These are phyloP conservation scores for Trichosporon sp. DNA, from an alignment of 1,284 basidiomycete genomes.

Conservation along the genomic window DNA sequence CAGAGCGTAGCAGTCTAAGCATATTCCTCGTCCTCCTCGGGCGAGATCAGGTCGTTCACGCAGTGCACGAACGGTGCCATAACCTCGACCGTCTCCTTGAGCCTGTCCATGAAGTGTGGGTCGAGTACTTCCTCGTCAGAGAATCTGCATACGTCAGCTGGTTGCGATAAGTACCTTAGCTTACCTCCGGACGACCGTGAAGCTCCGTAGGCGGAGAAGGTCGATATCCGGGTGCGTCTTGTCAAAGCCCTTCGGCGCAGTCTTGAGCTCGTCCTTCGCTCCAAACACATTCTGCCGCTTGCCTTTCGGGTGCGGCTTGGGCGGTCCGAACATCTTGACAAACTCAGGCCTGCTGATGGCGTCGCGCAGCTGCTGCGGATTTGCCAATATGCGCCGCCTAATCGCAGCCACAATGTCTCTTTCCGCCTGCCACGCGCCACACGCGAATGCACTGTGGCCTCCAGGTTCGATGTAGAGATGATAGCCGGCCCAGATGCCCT, in stretches of 20 bases:
- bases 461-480: slow-evolving; percentile 57
- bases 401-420: slow-evolving; percentile 70
- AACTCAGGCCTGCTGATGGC: slow-evolving; percentile 63
- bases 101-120: slow-evolving; percentile 60
- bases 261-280: slow-evolving; percentile 71
- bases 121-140: slow-evolving; percentile 65
- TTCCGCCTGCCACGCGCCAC: slow-evolving; percentile 76
- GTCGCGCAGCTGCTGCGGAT: slow-evolving; percentile 60
- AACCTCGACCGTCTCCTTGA: slow-evolving; percentile 56
- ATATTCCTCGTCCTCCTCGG: background rate
- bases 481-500: slow-evolving; percentile 47
- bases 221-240: slow-evolving; percentile 81
- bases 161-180: slow-evolving; percentile 26
- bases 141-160: slow-evolving; percentile 55
- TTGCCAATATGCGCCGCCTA: slow-evolving; percentile 61
- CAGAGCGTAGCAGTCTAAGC: background rate
- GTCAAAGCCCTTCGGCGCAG: slow-evolving; percentile 78
- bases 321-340: slow-evolving; percentile 64
- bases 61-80: slow-evolving; percentile 71
- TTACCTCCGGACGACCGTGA: slow-evolving; percentile 64
- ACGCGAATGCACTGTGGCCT: slow-evolving; percentile 64
- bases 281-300: slow-evolving; percentile 70
- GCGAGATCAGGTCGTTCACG: slow-evolving; percentile 50
- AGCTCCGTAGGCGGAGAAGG: slow-evolving; percentile 72
- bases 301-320: slow-evolving; percentile 60